Percentiles rank a stretch among this genome's conserved stretches.
phyloP scores from a whole-genome alignment of 805 yeast genomes.

The Wickerhamiella nectarea region DNA sequence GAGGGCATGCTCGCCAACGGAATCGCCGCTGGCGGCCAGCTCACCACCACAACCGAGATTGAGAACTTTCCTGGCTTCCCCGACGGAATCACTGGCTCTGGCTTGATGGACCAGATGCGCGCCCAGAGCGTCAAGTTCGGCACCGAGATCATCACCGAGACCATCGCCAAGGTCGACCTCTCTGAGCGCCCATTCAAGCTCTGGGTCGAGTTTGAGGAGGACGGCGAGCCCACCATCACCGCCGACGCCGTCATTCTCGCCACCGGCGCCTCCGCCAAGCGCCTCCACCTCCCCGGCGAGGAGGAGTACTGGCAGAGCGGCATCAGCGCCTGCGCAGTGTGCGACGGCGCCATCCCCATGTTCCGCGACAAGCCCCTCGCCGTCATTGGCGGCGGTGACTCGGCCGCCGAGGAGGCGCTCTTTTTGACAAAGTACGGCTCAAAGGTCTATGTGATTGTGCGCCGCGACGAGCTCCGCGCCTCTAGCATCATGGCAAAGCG shows the following conservation, averaged over 20 bases:
- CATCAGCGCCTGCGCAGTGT: conserved; percentile 98
- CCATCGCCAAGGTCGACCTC: conserved; percentile 83
- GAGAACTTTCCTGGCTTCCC: conserved; percentile 99
- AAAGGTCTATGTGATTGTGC: conserved; percentile 82
- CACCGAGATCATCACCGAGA: conserved; percentile 87
- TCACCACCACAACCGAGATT: conserved; percentile 95
- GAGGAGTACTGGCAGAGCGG: conserved; percentile 98
- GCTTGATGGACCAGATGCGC: conserved; percentile 88
- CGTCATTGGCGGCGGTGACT: conserved; percentile 98
- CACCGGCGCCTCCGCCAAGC: conserved; percentile 97
- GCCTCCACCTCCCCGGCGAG: conserved; percentile 90
- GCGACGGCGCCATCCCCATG: conserved; percentile 99
- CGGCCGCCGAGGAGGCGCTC: conserved; percentile 98
- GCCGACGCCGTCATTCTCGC: conserved; percentile 88
- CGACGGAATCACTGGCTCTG: conserved; percentile 72
- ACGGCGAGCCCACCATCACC: conserved; percentile 65
- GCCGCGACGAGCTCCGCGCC: conserved; percentile 91
- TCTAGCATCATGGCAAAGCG: conserved; percentile 96
- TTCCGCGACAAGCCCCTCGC: conserved; percentile 97
- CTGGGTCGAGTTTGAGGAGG: conserved; percentile 95
- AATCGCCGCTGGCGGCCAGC: conserved; percentile 97
- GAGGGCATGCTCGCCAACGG: conserved; percentile 98
- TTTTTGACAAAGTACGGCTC: conserved; percentile 96
- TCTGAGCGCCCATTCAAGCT: conserved; percentile 83
- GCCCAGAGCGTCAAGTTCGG: conserved; percentile 80